These are phyloP conservation scores for Carex sylvatica DNA, from an alignment of 202 grass and related monocot genomes.

Conservation along the genomic window DNA sequence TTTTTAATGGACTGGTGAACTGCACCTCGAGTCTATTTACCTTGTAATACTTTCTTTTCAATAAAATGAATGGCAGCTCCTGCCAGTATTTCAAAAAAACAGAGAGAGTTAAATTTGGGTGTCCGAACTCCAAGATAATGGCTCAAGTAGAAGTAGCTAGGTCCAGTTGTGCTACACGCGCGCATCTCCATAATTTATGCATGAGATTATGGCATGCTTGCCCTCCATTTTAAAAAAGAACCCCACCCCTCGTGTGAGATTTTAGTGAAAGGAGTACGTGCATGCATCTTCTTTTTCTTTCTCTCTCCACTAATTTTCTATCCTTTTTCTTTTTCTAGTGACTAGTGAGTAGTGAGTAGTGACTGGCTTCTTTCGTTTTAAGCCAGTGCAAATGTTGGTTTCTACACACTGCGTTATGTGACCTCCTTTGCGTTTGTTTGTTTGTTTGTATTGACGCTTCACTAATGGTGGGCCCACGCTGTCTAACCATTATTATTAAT, in stretches of 20 bases:
- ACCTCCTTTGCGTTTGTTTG: slow-evolving; percentile 11
- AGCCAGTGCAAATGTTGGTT: slow-evolving; percentile 30
- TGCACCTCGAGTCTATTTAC: no score
- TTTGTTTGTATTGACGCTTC: slow-evolving; percentile 18
- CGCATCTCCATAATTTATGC: slow-evolving; percentile 25
- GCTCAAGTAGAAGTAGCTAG: neutral
- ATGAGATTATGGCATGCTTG: slow-evolving; percentile 28
- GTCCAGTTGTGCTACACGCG: neutral
- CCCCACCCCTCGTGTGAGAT: slow-evolving; percentile 19
- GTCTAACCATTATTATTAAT: slow-evolving; percentile 11
- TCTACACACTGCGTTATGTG: slow-evolving; percentile 10
- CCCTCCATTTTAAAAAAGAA: slow-evolving; percentile 3
- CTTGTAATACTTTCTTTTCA: no score
- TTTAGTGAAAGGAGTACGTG: slow-evolving; percentile 20
- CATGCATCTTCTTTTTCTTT: slow-evolving; percentile 8
- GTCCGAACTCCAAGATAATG: slow-evolving; percentile 19
- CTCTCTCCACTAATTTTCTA: slow-evolving; percentile 17
- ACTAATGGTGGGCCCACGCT: slow-evolving; percentile 20
- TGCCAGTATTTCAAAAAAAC: no score
- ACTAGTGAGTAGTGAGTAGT: slow-evolving; percentile 28
- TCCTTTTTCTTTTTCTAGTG: slow-evolving; percentile 4
- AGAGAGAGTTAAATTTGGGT: neutral
- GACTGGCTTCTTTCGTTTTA: slow-evolving; percentile 31
- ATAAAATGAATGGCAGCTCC: no score
- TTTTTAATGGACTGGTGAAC: no score